Conservation (phyloP, 208 protist species). For the Leptomonas seymouri region DNA sequence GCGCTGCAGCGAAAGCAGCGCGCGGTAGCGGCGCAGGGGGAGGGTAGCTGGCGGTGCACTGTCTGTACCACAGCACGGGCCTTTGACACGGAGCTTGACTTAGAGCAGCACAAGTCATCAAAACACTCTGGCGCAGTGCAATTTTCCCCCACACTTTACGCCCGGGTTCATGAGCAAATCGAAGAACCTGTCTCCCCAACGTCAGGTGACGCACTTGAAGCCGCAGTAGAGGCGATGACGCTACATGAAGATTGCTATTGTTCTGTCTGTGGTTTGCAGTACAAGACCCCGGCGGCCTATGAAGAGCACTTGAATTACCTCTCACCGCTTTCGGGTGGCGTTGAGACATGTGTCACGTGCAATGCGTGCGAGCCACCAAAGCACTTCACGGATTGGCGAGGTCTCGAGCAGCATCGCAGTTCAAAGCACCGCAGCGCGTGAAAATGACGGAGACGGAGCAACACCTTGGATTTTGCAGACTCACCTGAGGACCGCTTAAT, state of each 20-base stretch:
- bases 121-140: constrained; percentile 31
- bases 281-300: constrained; percentile 27
- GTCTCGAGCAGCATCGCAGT: constrained; percentile 37
- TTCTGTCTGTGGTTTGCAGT: constrained; percentile 38
- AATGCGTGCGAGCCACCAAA: constrained; percentile 19
- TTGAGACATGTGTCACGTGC: constrained; percentile 19
- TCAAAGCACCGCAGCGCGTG: constrained; percentile 19
- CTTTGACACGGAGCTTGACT: constrained; percentile 33
- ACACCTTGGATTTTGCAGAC: not conserved
- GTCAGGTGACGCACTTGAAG: not conserved
- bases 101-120: constrained; percentile 27
- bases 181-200: not conserved
- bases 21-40: not conserved
- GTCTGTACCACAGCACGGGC: constrained; percentile 22
- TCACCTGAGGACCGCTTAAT: no score
- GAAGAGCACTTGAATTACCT: constrained; percentile 50
- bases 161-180: constrained; percentile 38
- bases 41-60: constrained; percentile 11
- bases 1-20: not conserved
- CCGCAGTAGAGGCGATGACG: constrained; percentile 1
- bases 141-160: constrained; percentile 31
- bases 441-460: not conserved
- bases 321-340: constrained; percentile 27
- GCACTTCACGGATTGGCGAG: constrained; percentile 37
- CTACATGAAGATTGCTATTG: constrained; percentile 20